phyloP scores from a whole-genome alignment of 2,329 filamentous ascomycete species.

The Hypoxylon sp. region DNA sequence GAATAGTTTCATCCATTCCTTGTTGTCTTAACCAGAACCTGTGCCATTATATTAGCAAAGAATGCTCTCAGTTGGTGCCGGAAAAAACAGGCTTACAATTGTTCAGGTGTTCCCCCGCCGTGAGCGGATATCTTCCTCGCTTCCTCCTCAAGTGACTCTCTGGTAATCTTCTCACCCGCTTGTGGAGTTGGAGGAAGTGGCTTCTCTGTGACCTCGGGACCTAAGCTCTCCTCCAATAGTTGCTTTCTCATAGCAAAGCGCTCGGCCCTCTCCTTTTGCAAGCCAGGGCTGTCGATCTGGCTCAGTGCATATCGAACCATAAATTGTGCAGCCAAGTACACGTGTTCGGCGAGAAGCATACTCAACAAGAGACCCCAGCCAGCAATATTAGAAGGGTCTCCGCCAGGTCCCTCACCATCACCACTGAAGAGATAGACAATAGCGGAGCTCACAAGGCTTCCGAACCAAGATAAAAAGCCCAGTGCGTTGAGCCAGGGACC shows the following conservation, averaged over 20 bases:
- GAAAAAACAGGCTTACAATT: slow-evolving; percentile 59
- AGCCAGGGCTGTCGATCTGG: slow-evolving; percentile 87
- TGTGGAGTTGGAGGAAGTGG: slow-evolving; percentile 64
- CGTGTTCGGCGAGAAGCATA: slow-evolving; percentile 89
- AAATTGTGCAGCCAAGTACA: slow-evolving; percentile 85
- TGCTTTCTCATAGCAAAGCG: slow-evolving; percentile 85
- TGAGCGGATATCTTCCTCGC: slow-evolving; percentile 66
- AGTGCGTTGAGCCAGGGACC: slow-evolving; percentile 91
- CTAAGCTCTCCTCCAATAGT: slow-evolving; percentile 81
- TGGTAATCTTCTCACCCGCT: slow-evolving; percentile 74
- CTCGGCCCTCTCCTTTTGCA: slow-evolving; percentile 87
- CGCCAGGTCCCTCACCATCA: slow-evolving; percentile 74
- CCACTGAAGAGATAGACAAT: slow-evolving; percentile 91
- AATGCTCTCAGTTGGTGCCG: not conserved
- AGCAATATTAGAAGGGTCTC: slow-evolving; percentile 78
- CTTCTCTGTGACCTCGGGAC: slow-evolving; percentile 67
- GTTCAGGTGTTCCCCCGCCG: slow-evolving; percentile 66
- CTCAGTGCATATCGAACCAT: slow-evolving; percentile 79
- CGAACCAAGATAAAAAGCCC: slow-evolving; percentile 93
- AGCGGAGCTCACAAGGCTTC: slow-evolving; percentile 87
- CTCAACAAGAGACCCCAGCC: slow-evolving; percentile 85
- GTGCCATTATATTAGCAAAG: slow-evolving; percentile 43
- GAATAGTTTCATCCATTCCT: slow-evolving; percentile 70
- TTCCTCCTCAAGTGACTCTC: slow-evolving; percentile 75
- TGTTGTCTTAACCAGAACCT: slow-evolving; percentile 76